Evolutionary conservation across 495 filamentous ascomycete species (phyloP), one percentile per base, ranked within the genome.

Genomic region (Aspergillus ostianus): DNA sequence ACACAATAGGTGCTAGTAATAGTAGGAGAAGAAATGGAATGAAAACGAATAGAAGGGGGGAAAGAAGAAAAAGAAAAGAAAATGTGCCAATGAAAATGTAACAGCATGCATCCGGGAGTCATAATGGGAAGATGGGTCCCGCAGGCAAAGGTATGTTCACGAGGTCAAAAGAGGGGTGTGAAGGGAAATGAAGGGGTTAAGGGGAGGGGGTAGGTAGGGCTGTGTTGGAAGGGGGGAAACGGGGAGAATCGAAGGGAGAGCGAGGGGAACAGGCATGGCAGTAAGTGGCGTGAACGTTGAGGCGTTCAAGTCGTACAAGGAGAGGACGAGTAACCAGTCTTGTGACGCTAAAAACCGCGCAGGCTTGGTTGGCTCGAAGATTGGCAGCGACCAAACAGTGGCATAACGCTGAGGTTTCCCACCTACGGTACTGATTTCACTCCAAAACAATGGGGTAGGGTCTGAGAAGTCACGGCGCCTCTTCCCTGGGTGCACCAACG

Each of bases 1-100:
- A 41, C 36, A 15, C 13, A 41, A 41, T 13, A 41, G 36, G 36
- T 41, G 36, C 36, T 41, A 41, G 36, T 41, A 41, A 41, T 41
- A 57, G 55, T 46, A 51, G 51, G 53, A 52, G 64, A 62, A 54
- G 29, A 54, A 27, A 23, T 47, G 54, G 56, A 47, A 48, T 58
- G 53, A 56, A 52, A 64, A 57, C 63, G 53, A 57, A 59, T 57
- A 53, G 70, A 65, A 53, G 59, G 59, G 65, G 65, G 60, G 30
- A 56, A 57, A 41, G 59, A 57, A 51, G 60, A 64, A 51, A 68
- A 73, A 68, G 68, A 73, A 71, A 70, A 64, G 66, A 77, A 70
- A 70, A 63, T 59, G 56, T 64, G 59, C 71, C 74, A 56, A 44
- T 21, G 36, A 54, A 32, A 44, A 46, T 45, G 36, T 18, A 54